Percentiles rank a stretch among this genome's conserved stretches.
Evolutionary conservation across 176 grass and related monocot species (phyloP).

Genomic region (Aegilops sharonensis): DNA sequence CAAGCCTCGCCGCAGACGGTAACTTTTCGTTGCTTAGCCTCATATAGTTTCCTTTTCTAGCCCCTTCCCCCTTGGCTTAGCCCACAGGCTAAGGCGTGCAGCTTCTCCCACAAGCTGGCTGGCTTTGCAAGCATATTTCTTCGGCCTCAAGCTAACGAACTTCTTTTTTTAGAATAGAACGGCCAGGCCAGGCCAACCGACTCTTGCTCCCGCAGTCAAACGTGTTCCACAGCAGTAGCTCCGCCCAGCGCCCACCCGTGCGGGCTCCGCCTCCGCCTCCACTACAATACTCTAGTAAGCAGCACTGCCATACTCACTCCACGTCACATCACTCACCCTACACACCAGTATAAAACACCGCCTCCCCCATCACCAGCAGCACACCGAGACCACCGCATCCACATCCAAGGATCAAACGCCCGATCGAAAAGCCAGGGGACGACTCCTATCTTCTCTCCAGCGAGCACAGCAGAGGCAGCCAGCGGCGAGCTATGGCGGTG

Average conservation of each 20-base stretch:
- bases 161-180: not conserved
- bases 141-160: constrained; percentile 27
- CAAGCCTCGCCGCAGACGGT: not conserved
- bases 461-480: not conserved
- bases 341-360: constrained; percentile 35
- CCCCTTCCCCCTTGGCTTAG: too few relatives aligned
- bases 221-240: not conserved
- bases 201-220: constrained; percentile 8
- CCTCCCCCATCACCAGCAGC: not conserved
- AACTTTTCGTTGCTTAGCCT: not conserved
- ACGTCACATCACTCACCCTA: not conserved
- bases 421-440: not conserved
- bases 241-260: constrained; percentile 30
- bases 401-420: not conserved
- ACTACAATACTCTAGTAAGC: not conserved
- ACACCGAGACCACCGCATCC: not conserved
- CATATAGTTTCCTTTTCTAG: too few relatives aligned
- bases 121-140: constrained; percentile 33
- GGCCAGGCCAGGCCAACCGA: not conserved
- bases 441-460: not conserved
- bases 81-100: too few relatives aligned
- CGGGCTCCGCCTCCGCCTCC: constrained; percentile 17
- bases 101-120: constrained; percentile 25
- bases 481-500: constrained; percentile 36
- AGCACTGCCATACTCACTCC: not conserved